These are phyloP conservation scores for Penicillium italicum DNA, from an alignment of 2,329 filamentous ascomycete species.

Conservation along the genomic window DNA sequence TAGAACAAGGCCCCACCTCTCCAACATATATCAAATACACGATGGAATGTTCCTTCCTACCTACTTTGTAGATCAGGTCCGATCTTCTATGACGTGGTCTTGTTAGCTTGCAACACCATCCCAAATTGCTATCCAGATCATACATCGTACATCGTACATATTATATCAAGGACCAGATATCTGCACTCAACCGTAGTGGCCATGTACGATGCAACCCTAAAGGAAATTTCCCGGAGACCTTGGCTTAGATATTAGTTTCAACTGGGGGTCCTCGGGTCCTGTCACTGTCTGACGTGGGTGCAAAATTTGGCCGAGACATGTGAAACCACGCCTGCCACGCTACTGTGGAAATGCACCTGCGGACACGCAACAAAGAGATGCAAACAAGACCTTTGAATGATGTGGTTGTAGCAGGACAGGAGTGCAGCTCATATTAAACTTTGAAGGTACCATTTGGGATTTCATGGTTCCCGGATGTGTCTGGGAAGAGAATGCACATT, in stretches of 20 bases:
- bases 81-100: neutral
- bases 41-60: neutral
- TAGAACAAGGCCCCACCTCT: neutral
- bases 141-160: neutral
- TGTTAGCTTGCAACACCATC: neutral
- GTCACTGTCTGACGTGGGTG: neutral
- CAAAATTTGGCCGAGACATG: slow-evolving; percentile 11
- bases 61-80: neutral
- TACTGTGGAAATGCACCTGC: slow-evolving; percentile 7
- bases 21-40: neutral
- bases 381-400: slow-evolving; percentile 7
- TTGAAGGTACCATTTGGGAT: neutral
- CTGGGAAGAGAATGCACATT: neutral
- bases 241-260: neutral
- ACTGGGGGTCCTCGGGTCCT: neutral
- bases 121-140: neutral
- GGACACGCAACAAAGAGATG: slow-evolving; percentile 7
- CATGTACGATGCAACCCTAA: neutral
- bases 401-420: neutral
- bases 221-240: neutral
- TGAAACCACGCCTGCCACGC: slow-evolving; percentile 16
- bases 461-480: neutral
- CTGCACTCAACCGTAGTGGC: neutral
- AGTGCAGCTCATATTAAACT: neutral
- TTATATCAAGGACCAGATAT: neutral